Evolutionary conservation across 148 eudicot genomes (phyloP).

Genomic region (Vaccinium macrocarpon): DNA sequence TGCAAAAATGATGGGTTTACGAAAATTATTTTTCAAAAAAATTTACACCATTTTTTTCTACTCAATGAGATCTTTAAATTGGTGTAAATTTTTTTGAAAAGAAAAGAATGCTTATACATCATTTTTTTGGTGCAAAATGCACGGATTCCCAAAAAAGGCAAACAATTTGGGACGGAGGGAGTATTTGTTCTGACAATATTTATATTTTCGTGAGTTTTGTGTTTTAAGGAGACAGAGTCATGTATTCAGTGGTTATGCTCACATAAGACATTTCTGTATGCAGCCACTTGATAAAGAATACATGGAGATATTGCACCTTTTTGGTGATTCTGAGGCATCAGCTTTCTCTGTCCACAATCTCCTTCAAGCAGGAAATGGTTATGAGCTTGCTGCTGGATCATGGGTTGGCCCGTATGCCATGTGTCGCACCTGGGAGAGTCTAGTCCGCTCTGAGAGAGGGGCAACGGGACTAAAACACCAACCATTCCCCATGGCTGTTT

Average conservation of each 20-base stretch:
- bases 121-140: too few species aligned
- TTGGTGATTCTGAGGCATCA: constrained; percentile 79
- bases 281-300: constrained; percentile 73
- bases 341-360: constrained; percentile 84
- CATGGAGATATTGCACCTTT: constrained; percentile 64
- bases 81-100: too few species aligned
- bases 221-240: not conserved
- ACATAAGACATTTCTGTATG: constrained; percentile 16
- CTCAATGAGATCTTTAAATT: too few species aligned
- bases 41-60: too few species aligned
- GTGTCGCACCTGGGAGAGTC: constrained; percentile 92
- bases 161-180: too few species aligned
- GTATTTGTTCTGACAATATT: not conserved
- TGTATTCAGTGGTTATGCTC: not conserved
- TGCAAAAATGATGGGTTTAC: too few species aligned
- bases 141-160: too few species aligned
- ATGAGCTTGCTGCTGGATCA: constrained; percentile 87
- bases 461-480: constrained; percentile 26
- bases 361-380: constrained; percentile 75
- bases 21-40: too few species aligned
- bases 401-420: constrained; percentile 99
- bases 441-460: constrained; percentile 47
- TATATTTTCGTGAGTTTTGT: not conserved
- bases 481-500: constrained; percentile 65
- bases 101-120: too few species aligned